Evolutionary conservation across 345 rosid species (phyloP), one percentile per base, ranked within the genome.

Genomic region (Hibiscus tridactylites): DNA sequence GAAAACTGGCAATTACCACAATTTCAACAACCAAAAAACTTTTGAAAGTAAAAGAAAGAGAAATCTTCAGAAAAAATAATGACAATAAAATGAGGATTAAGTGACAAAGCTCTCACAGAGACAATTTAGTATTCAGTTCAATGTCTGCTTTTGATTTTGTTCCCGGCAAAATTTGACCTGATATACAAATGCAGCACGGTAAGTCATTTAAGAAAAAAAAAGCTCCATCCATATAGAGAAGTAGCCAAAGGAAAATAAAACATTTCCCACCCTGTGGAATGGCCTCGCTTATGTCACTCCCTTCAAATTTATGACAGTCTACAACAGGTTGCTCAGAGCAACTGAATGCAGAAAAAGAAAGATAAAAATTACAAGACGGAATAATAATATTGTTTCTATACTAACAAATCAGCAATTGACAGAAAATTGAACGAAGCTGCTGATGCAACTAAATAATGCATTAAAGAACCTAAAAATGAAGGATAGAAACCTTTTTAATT

Each of bases 251-350:
- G 42, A 66, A 65, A 46, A 47, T 26, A 19, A 28, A 71, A 50
- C 3, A 64, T 63, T 42, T 19, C 63, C n/a, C 26, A 74, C 86
- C 81, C 79, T 60, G 65, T 60, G 80, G 76, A 57, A 65, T 57
- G 71, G 71, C 72, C 75, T 76, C 79, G 54, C 58, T 79, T 12
- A 60, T 56, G 53, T 75, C 76, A 71, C 74, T 74, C 53, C 61
- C 74, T 71, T 76, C 83, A 67, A 65, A 24, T 72, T 76, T 77
- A 61, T 35, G 69, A 75, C 78, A 72, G 31, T 67, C 68, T 31
- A 57, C 77, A 17, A 17, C 42, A n/a, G 80, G 73, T 42, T 21
- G 76, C 79, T 78, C 78, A 35, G 61, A 24, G 61, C 66, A 76
- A 75, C 88, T 80, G 73, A 53, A 65, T 37, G 26, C 65, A 67